A percentile compares a stretch with the other conserved stretches of the same genome.
Evolutionary conservation across 805 yeast species (phyloP).

Genomic region (Metschnikowia cerradonensis): DNA sequence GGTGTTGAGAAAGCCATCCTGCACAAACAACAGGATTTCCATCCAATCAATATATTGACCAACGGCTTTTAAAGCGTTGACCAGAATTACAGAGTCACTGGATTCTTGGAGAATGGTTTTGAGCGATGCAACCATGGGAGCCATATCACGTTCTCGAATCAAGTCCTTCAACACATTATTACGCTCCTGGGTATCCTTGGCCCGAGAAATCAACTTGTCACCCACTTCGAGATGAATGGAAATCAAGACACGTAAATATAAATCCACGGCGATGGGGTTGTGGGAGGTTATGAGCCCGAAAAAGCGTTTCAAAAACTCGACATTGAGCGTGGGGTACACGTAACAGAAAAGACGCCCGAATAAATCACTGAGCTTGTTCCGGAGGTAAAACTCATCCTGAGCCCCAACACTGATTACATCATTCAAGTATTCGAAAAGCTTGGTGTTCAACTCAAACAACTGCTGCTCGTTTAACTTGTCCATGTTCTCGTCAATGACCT

Average conservation of each 20-base stretch:
- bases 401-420: constrained; percentile 16
- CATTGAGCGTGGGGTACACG: constrained; percentile 31
- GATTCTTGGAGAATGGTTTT: constrained; percentile 43
- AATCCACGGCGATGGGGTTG: constrained; percentile 43
- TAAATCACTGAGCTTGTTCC: constrained; percentile 35
- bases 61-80: constrained; percentile 57
- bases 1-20: constrained; percentile 50
- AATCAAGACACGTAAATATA: constrained; percentile 67
- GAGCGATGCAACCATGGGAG: constrained; percentile 63
- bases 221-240: constrained; percentile 90
- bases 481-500: constrained; percentile 60
- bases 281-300: constrained; percentile 18
- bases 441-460: constrained; percentile 42
- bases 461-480: constrained; percentile 44
- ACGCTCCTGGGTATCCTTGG: constrained; percentile 57
- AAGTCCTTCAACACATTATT: constrained; percentile 76
- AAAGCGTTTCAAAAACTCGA: constrained; percentile 32
- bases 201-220: constrained; percentile 77
- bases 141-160: constrained; percentile 75
- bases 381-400: constrained; percentile 28
- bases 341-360: constrained; percentile 33
- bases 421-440: constrained; percentile 45
- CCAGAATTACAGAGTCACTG: constrained; percentile 43
- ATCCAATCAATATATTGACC: constrained; percentile 94
- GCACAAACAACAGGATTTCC: constrained; percentile 70